Conservation (phyloP, 345 rosid genomes). For the Eucalyptus tenuipes region DNA sequence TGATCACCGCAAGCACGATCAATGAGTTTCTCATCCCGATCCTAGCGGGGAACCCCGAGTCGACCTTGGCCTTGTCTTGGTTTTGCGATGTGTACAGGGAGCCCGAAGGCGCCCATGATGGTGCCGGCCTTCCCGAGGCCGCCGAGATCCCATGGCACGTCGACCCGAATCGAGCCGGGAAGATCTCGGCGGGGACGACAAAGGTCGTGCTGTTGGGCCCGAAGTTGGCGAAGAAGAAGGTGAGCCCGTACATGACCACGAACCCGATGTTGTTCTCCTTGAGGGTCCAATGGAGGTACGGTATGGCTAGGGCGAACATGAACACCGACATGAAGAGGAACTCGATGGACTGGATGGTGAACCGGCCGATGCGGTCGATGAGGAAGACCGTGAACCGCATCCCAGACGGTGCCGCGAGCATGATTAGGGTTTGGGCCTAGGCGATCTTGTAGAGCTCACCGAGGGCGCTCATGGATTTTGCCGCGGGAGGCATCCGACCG, state of each 20-base stretch:
- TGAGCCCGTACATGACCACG: background rate
- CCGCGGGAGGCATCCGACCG: conserved; percentile 1
- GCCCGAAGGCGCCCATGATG: conserved; percentile 1
- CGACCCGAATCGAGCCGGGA: background rate
- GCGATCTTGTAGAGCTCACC: conserved; percentile 3
- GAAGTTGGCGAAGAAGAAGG: conserved; percentile 6
- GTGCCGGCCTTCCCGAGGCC: background rate
- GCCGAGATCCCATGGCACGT: conserved; percentile 9
- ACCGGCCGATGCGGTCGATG: conserved; percentile 7
- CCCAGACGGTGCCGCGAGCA: conserved; percentile 6
- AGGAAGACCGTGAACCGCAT: conserved; percentile 9
- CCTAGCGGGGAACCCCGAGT: background rate
- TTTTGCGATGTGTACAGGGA: background rate
- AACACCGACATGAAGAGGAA: conserved; percentile 9
- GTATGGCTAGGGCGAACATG: conserved; percentile 10
- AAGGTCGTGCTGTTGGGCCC: conserved; percentile 5
- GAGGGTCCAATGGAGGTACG: conserved; percentile 4
- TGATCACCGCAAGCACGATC: background rate
- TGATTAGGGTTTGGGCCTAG: conserved; percentile 2
- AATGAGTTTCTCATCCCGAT: conserved; percentile 5
- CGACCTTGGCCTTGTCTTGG: background rate
- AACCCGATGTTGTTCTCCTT: background rate
- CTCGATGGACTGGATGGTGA: conserved; percentile 8
- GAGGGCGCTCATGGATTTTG: conserved; percentile 6
- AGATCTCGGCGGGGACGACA: conserved; percentile 1